These are phyloP conservation scores for Candida argentea DNA, from an alignment of 805 yeast genomes.

Conservation along the genomic window DNA sequence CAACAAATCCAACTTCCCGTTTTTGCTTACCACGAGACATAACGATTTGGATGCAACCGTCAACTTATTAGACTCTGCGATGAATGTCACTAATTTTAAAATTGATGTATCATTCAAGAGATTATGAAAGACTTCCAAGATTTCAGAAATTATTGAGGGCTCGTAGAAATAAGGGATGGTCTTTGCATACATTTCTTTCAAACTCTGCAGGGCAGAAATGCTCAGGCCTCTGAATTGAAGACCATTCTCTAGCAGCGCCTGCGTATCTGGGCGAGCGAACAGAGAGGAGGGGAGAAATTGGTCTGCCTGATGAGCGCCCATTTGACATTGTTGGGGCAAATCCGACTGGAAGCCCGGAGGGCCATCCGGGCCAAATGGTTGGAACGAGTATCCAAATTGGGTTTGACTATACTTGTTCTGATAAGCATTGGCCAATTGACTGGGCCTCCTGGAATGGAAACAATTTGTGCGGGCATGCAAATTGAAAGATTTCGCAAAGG, in stretches of 20 bases:
- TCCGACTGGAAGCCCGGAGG: slow-evolving; percentile 6
- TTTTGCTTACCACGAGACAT: slow-evolving; percentile 46
- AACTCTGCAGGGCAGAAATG: slow-evolving; percentile 50
- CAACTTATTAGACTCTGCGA: slow-evolving; percentile 31
- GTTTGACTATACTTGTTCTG: slow-evolving; percentile 5
- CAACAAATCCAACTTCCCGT: slow-evolving; percentile 60
- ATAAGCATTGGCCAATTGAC: slow-evolving; percentile 26
- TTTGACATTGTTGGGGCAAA: slow-evolving; percentile 8
- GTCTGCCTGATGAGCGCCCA: slow-evolving; percentile 1
- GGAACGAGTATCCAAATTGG: slow-evolving; percentile 4
- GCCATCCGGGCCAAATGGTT: slow-evolving; percentile 6
- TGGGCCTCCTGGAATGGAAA: slow-evolving; percentile 33
- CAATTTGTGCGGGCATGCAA: slow-evolving; percentile 25
- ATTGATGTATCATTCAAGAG: slow-evolving; percentile 20
- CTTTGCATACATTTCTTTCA: slow-evolving; percentile 38
- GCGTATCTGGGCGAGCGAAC: background rate
- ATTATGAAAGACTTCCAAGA: slow-evolving; percentile 16
- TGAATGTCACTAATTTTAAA: slow-evolving; percentile 23
- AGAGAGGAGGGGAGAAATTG: slow-evolving; percentile 1
- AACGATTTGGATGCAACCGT: slow-evolving; percentile 30
- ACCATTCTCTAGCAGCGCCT: slow-evolving; percentile 45
- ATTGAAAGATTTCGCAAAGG: slow-evolving; percentile 17
- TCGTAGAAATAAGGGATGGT: slow-evolving; percentile 46
- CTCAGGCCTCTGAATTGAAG: slow-evolving; percentile 43
- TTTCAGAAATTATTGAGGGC: slow-evolving; percentile 14